Evolutionary conservation across 768 basidiomycete genomes (phyloP).

Genomic region (Lentinula sp.): DNA sequence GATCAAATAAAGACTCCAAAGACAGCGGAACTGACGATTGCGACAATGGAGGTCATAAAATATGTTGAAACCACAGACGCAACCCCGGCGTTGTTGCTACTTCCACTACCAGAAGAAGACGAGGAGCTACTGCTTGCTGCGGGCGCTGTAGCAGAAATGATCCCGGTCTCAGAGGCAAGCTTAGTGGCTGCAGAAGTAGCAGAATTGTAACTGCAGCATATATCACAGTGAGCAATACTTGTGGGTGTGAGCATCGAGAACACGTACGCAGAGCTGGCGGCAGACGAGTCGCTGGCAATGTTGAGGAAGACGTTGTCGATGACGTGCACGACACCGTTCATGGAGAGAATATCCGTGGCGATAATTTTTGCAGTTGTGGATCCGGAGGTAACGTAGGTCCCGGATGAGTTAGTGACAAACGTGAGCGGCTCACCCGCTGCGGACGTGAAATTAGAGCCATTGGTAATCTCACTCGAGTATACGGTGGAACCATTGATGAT

Average conservation of each 20-base stretch:
- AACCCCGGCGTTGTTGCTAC: not conserved
- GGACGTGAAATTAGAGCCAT: slow-evolving; percentile 34
- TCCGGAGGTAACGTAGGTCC: slow-evolving; percentile 43
- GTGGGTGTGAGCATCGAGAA: not conserved
- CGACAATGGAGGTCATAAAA: not conserved
- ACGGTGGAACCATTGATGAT: slow-evolving; percentile 62
- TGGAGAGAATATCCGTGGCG: slow-evolving; percentile 49
- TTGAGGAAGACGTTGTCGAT: slow-evolving; percentile 50
- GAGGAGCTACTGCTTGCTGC: not conserved
- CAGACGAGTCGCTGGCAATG: slow-evolving; percentile 29
- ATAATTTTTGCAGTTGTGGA: slow-evolving; percentile 44
- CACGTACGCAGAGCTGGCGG: slow-evolving; percentile 51
- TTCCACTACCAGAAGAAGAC: not conserved
- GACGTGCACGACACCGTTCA: slow-evolving; percentile 68
- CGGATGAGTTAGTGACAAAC: slow-evolving; percentile 49
- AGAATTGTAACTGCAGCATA: not conserved
- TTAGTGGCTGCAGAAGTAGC: slow-evolving; percentile 2
- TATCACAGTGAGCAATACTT: not conserved
- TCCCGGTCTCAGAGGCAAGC: not conserved
- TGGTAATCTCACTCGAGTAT: slow-evolving; percentile 48
- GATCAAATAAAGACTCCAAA: not conserved
- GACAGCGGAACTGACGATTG: not conserved
- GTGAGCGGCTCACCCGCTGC: slow-evolving; percentile 50
- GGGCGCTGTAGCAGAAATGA: not conserved
- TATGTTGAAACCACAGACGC: not conserved